Evolutionary conservation across 345 rosid genomes (phyloP), one percentile per base, ranked within the genome.

Genomic region (Carallia pectinifolia): DNA sequence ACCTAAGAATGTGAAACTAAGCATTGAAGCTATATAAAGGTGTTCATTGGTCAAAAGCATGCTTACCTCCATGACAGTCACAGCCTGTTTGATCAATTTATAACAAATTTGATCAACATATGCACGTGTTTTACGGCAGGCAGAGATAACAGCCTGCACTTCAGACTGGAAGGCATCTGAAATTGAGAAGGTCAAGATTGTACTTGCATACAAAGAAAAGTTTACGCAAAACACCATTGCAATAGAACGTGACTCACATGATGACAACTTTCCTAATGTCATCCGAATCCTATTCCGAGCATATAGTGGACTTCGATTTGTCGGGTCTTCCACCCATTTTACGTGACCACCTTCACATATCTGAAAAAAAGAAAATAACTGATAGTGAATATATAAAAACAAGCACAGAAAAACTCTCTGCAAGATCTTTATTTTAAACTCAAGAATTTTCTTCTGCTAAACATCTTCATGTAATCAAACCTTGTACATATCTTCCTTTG

Each of bases 251-350:
- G 68, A 81, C 91, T 85, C 76, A 86, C 98, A 75, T 76, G 96
- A 88, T 65, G 86, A 74, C 65, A 86, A 59, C 53, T 75, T 75
- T 77, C 71, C 84, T 63, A 94, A 81, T 56, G 97, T 84, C 73
- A 82, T 79, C 38, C 93, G 85, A 76, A 91, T 94, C 83, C 97
- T 86, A 63, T 88, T 94, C 53, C 98, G 86, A 67, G 81, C 98
- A 85, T 83, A 94, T 55, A 86, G 72, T 27, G 81, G 76, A 72
- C 82, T 94, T 76, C 59, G 79, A 81, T 91, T 94, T 54, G 98
- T 85, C 36, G 97, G 97, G 85, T 94, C 97, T 50, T 91, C 97
- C 74, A 91, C 95, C 96, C 93, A 91, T 30, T 83, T 83, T 66
- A 53, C 78, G 58, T 71, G 63, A 61, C 69, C 79, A 60, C 77